phyloP scores from a whole-genome alignment of 1,284 basidiomycete species.

The Ganoderma lingzhi region DNA sequence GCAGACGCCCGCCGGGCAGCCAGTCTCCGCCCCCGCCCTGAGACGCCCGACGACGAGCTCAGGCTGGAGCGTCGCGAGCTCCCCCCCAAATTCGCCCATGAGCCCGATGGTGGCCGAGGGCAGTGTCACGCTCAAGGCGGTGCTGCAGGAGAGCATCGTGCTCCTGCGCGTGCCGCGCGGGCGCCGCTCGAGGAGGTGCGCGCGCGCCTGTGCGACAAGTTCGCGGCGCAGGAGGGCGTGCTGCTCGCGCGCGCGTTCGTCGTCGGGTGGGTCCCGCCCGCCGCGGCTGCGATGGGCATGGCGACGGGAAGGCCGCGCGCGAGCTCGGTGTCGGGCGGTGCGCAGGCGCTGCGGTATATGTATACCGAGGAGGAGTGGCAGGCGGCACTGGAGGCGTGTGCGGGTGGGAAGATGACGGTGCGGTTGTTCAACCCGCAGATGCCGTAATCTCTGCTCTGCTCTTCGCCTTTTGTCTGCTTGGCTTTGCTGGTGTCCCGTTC shows the following conservation, averaged over 20 bases:
- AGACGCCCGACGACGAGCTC: constrained; percentile 3
- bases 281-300: constrained; percentile 24
- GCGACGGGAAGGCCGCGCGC: constrained; percentile 38
- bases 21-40: background rate
- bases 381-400: constrained; percentile 42
- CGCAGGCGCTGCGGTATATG: constrained; percentile 45
- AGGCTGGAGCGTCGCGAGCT: constrained; percentile 13
- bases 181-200: constrained; percentile 60
- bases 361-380: constrained; percentile 51
- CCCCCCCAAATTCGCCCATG: constrained; percentile 17
- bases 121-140: constrained; percentile 68
- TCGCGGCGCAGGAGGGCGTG: constrained; percentile 63
- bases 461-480: background rate
- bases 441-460: constrained; percentile 12
- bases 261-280: constrained; percentile 49
- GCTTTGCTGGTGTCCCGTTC: background rate
- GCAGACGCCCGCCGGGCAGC: constrained; percentile 18
- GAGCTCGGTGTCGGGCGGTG: constrained; percentile 48
- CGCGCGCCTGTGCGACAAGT: constrained; percentile 65
- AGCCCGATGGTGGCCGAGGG: constrained; percentile 33
- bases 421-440: constrained; percentile 42
- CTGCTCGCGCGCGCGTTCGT: constrained; percentile 60
- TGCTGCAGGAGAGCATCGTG: constrained; percentile 66
- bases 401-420: constrained; percentile 44
- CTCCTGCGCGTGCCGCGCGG: constrained; percentile 60